A percentile compares a stretch with the other conserved stretches of the same genome.
These are phyloP conservation scores for Ascochyta lentis DNA, from an alignment of 2,329 filamentous ascomycete genomes.

Conservation along the genomic window DNA sequence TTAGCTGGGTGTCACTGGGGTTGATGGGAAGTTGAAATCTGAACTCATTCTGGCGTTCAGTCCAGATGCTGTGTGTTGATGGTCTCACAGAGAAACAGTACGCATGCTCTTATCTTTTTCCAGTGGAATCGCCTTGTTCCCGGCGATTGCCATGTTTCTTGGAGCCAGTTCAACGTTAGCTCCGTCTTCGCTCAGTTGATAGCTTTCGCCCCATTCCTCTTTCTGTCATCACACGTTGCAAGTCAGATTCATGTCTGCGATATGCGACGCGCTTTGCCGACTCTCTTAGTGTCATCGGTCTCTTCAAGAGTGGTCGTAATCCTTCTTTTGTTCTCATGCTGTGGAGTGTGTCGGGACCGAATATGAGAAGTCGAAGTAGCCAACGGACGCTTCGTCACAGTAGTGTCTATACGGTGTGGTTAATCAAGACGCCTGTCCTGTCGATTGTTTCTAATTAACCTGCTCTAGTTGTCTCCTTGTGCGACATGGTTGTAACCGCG, in stretches of 20 bases:
- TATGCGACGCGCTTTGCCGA: not conserved
- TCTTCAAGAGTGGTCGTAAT: not conserved
- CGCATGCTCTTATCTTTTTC: too few relatives aligned
- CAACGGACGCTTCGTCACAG: too few relatives aligned
- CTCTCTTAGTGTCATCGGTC: not conserved
- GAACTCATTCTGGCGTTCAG: not conserved
- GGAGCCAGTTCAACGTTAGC: not conserved
- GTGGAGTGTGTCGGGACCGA: not conserved
- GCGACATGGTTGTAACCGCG: not conserved
- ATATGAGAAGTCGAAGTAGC: too few relatives aligned
- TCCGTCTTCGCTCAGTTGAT: not conserved
- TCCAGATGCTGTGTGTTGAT: not conserved
- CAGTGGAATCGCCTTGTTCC: not conserved
- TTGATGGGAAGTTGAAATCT: not conserved
- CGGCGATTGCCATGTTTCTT: not conserved
- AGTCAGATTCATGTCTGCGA: not conserved
- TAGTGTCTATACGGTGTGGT: too few relatives aligned
- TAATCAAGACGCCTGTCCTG: too few relatives aligned
- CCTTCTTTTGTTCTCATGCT: not conserved
- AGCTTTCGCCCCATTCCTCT: not conserved
- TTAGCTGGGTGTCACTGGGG: too few relatives aligned
- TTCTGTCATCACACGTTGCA: not conserved
- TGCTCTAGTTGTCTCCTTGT: too few relatives aligned
- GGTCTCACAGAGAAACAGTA: not conserved
- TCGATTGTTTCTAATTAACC: too few relatives aligned